These are phyloP conservation scores for Codiaeum variegatum DNA, from an alignment of 441 rosid genomes.

Conservation along the genomic window DNA sequence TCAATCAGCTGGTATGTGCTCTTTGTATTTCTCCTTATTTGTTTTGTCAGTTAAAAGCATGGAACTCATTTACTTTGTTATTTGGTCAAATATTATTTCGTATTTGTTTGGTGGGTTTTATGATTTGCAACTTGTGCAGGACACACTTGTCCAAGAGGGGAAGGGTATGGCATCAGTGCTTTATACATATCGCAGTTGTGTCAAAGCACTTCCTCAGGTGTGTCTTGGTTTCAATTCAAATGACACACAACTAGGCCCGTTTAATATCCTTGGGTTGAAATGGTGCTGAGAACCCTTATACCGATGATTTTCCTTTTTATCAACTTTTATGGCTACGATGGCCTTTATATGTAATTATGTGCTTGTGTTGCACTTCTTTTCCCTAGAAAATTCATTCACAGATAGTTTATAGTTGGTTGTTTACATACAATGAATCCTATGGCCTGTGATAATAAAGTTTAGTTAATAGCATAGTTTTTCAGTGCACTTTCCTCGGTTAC, in stretches of 20 bases:
- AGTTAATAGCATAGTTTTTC: background rate
- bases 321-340: background rate
- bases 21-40: slow-evolving; percentile 14
- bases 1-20: slow-evolving; percentile 80
- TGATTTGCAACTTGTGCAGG: slow-evolving; percentile 44
- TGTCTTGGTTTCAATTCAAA: slow-evolving; percentile 24
- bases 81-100: slow-evolving; percentile 7
- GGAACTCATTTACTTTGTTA: background rate
- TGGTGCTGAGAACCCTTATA: background rate
- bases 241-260: background rate
- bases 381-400: background rate
- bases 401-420: background rate
- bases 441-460: background rate
- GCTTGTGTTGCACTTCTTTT: background rate
- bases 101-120: slow-evolving; percentile 14
- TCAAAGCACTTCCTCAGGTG: slow-evolving; percentile 99
- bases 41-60: slow-evolving; percentile 6
- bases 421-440: background rate
- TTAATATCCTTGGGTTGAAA: background rate
- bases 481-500: slow-evolving; percentile 18
- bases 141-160: slow-evolving; percentile 88
- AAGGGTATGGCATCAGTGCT: slow-evolving; percentile 97
- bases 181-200: slow-evolving; percentile 95
- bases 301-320: background rate
- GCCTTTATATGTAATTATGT: background rate